Conservation (phyloP, 2,329 filamentous ascomycete species). For the Blastomyces percursus region DNA sequence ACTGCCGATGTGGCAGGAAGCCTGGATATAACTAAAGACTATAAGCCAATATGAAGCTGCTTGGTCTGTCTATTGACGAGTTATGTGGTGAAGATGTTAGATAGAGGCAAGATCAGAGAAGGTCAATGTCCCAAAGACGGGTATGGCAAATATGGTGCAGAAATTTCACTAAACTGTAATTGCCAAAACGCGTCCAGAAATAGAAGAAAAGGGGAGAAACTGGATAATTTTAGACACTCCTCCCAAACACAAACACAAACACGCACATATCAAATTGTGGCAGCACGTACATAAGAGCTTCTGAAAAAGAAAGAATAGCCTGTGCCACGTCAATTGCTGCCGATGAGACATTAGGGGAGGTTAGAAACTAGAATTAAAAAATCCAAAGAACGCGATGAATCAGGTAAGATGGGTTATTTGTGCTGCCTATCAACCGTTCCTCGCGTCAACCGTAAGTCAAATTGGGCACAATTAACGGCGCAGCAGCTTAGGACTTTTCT, state of each 20-base stretch:
- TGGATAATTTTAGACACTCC: not conserved
- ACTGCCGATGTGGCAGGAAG: not conserved
- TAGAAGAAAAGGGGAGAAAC: not conserved
- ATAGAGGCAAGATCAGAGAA: not conserved
- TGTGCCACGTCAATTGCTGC: slow-evolving; percentile 6
- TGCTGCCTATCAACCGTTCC: not conserved
- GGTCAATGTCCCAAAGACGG: not conserved
- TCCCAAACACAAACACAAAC: not conserved
- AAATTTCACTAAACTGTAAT: not conserved
- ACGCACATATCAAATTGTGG: not conserved
- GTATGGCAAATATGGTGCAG: not conserved
- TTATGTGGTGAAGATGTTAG: too few relatives aligned
- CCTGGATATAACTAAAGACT: not conserved
- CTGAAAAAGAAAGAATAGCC: not conserved
- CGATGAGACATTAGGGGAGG: not conserved
- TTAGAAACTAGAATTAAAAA: not conserved
- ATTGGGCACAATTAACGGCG: slow-evolving; percentile 7
- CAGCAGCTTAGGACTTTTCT: not conserved
- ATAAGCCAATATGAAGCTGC: not conserved
- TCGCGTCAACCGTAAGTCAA: not conserved
- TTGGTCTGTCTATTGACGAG: not conserved
- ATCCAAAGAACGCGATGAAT: not conserved
- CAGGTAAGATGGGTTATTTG: not conserved
- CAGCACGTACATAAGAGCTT: not conserved
- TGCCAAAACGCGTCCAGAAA: not conserved